These are phyloP conservation scores for Stereocaulon alpinum DNA, from an alignment of 495 filamentous ascomycete genomes.

Conservation along the genomic window DNA sequence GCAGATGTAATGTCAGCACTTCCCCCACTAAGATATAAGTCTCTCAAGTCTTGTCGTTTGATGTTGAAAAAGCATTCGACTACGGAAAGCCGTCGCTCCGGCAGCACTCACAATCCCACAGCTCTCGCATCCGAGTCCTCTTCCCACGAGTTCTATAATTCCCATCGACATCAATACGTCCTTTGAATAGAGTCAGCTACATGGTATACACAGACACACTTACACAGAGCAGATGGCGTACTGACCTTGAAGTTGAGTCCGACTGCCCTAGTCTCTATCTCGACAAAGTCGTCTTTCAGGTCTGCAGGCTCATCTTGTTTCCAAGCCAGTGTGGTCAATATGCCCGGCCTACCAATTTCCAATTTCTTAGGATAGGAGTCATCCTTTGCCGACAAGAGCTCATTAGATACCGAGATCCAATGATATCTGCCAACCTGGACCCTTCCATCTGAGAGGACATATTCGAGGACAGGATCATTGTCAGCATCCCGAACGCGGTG, in stretches of 20 bases:
- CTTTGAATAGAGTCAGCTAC: conserved; percentile 17
- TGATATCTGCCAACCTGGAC: conserved; percentile 13
- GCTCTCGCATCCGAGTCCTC: conserved; percentile 33
- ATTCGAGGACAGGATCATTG: conserved; percentile 6
- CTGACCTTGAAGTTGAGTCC: conserved; percentile 36
- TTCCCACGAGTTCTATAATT: conserved; percentile 25
- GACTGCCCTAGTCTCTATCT: conserved; percentile 26
- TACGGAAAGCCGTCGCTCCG: neutral
- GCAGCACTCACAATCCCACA: conserved; percentile 30
- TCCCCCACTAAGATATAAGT: too few species aligned
- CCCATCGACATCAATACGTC: conserved; percentile 34
- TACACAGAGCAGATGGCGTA: conserved; percentile 22
- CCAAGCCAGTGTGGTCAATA: conserved; percentile 26
- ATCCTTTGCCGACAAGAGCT: neutral
- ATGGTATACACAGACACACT: conserved; percentile 21
- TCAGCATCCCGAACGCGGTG: conserved; percentile 1
- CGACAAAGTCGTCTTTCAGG: conserved; percentile 30
- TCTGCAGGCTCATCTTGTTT: conserved; percentile 18
- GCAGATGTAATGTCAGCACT: too few species aligned
- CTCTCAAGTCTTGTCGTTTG: neutral
- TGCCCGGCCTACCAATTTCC: conserved; percentile 21
- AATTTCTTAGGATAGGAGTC: conserved; percentile 9
- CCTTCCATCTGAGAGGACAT: neutral
- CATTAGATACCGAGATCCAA: conserved; percentile 4
- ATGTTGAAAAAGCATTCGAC: neutral